Percentiles rank a stretch among this genome's conserved stretches.
Evolutionary conservation across 2,329 filamentous ascomycete species (phyloP).

Genomic region (Curvularia sp.): DNA sequence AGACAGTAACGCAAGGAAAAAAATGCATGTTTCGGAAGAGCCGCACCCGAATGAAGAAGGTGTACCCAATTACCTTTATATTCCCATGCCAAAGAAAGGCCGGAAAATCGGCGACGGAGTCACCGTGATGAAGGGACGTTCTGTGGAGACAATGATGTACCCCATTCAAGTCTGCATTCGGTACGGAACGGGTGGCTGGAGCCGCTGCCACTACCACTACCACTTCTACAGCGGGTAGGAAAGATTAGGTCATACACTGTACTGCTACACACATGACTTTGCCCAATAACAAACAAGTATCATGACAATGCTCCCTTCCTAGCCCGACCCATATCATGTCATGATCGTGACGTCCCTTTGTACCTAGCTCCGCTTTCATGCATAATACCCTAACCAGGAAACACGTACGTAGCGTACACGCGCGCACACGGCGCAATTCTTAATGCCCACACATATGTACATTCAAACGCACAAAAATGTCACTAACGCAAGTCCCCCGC

Average conservation of each 20-base stretch:
- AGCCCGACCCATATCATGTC: neutral
- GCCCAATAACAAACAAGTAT: neutral
- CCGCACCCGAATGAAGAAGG: neutral
- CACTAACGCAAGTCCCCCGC: conserved; percentile 6
- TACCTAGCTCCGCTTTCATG: neutral
- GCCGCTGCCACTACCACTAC: conserved; percentile 9
- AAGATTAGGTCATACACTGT: neutral
- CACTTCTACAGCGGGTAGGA: neutral
- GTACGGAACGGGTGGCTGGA: conserved; percentile 19
- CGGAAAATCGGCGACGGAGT: neutral
- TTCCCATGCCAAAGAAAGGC: conserved; percentile 12
- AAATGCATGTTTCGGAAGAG: neutral
- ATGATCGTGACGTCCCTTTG: neutral
- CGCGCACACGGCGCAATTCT: conserved; percentile 2
- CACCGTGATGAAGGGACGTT: conserved; percentile 9
- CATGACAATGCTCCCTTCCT: neutral
- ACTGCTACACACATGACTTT: neutral
- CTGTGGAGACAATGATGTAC: conserved; percentile 12
- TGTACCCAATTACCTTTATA: neutral
- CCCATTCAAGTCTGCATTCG: conserved; percentile 14
- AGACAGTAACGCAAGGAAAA: neutral
- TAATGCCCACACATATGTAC: neutral
- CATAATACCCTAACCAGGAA: conserved; percentile 6
- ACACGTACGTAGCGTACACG: neutral
- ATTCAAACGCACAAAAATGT: neutral